Evolutionary conservation across 2,329 filamentous ascomycete species (phyloP).

Genomic region (Aspergillus alliaceus): DNA sequence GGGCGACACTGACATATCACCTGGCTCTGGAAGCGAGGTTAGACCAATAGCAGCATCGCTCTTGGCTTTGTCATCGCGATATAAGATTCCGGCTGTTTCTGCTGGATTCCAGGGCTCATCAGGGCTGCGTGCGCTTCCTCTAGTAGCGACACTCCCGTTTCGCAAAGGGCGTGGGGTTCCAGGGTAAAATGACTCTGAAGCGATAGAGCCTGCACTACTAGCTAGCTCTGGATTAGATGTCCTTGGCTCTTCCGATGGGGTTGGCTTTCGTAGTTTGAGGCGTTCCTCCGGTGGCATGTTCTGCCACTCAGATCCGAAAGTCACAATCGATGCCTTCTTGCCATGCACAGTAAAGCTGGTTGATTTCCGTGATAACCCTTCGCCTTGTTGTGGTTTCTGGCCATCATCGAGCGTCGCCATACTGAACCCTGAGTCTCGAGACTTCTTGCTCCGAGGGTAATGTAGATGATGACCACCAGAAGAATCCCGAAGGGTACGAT

Average conservation of each 20-base stretch:
- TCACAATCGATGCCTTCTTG: slow-evolving; percentile 96
- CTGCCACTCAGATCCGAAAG: slow-evolving; percentile 90
- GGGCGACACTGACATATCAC: neutral
- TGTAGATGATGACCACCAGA: slow-evolving; percentile 59
- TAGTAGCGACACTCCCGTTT: slow-evolving; percentile 67
- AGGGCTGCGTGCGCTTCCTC: slow-evolving; percentile 49
- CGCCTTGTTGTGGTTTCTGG: slow-evolving; percentile 51
- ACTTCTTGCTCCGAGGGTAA: slow-evolving; percentile 71
- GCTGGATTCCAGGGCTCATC: slow-evolving; percentile 25
- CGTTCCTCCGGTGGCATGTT: slow-evolving; percentile 73
- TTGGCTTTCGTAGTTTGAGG: slow-evolving; percentile 60
- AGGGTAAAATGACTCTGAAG: slow-evolving; percentile 22
- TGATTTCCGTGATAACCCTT: slow-evolving; percentile 73
- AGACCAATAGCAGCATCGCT: slow-evolving; percentile 8
- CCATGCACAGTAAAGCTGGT: slow-evolving; percentile 95
- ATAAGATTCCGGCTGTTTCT: slow-evolving; percentile 22
- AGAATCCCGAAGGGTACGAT: slow-evolving; percentile 83
- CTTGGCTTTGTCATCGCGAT: slow-evolving; percentile 9
- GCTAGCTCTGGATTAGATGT: slow-evolving; percentile 32
- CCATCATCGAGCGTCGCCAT: slow-evolving; percentile 54
- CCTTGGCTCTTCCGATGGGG: slow-evolving; percentile 39
- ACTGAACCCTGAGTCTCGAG: slow-evolving; percentile 69
- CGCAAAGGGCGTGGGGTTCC: slow-evolving; percentile 62
- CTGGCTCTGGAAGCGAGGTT: slow-evolving; percentile 3
- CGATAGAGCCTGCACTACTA: slow-evolving; percentile 28